phyloP scores from a whole-genome alignment of 2,329 filamentous ascomycete genomes.

The Cladosporium austrohemisphaericum region DNA sequence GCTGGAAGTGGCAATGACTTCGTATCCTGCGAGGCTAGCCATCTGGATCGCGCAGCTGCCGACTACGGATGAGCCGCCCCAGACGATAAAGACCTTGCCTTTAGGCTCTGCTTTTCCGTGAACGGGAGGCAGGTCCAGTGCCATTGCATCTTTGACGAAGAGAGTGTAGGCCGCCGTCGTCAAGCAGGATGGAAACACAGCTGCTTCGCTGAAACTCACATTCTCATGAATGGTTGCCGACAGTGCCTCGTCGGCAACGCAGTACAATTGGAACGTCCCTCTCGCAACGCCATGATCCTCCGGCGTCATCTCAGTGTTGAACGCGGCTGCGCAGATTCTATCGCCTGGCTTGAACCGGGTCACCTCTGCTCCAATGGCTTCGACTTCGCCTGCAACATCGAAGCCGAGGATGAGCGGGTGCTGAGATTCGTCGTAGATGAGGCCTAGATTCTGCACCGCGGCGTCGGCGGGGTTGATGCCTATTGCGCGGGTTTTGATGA shows the following conservation, averaged over 20 bases:
- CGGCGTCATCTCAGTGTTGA: constrained; percentile 23
- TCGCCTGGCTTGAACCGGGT: constrained; percentile 24
- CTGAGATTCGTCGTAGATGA: constrained; percentile 18
- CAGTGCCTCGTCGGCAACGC: constrained; percentile 16
- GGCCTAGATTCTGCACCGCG: constrained; percentile 29
- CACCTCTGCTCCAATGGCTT: constrained; percentile 28
- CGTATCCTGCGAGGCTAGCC: constrained; percentile 47
- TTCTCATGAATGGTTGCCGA: constrained; percentile 20
- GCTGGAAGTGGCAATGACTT: constrained; percentile 36
- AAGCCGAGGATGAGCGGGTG: constrained; percentile 30
- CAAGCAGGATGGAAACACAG: constrained; percentile 22
- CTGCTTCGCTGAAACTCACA: constrained; percentile 21
- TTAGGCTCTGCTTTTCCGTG: constrained; percentile 20
- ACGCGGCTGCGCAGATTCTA: constrained; percentile 27
- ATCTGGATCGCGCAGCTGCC: constrained; percentile 50
- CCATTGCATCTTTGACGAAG: constrained; percentile 17
- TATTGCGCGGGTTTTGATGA: constrained; percentile 36
- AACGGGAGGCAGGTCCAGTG: constrained; percentile 15
- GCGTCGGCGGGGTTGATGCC: constrained; percentile 41
- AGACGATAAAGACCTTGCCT: constrained; percentile 44
- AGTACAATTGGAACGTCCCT: constrained; percentile 25
- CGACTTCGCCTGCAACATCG: constrained; percentile 28
- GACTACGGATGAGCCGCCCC: constrained; percentile 53
- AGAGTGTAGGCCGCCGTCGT: constrained; percentile 22
- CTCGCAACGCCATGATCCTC: constrained; percentile 21